Evolutionary conservation across 306 rosid species (phyloP).

Genomic region (Castanospermum australe): DNA sequence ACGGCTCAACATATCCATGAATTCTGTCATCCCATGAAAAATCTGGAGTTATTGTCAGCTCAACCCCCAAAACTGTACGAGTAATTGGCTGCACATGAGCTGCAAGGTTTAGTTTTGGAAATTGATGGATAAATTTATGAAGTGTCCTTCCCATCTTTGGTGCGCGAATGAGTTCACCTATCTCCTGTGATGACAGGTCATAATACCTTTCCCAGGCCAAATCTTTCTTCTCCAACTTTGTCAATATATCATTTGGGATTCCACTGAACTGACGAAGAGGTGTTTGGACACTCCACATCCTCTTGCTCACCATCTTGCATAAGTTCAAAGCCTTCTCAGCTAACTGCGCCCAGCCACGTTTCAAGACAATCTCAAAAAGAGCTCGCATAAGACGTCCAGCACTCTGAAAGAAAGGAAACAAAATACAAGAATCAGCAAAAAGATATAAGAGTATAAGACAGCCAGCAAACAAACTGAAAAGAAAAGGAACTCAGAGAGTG

Average conservation of each 20-base stretch:
- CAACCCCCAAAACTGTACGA: constrained; percentile 86
- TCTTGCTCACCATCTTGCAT: constrained; percentile 87
- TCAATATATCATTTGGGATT: constrained; percentile 63
- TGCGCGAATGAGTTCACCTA: constrained; percentile 82
- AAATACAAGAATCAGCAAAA: constrained; percentile 18
- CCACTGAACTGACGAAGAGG: constrained; percentile 91
- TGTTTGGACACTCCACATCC: constrained; percentile 97
- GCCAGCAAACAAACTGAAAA: background rate
- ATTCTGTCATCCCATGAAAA: constrained; percentile 94
- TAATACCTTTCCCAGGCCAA: constrained; percentile 96
- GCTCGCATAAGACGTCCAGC: constrained; percentile 98
- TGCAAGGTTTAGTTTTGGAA: constrained; percentile 88
- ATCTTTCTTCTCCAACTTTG: constrained; percentile 89
- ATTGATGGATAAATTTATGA: constrained; percentile 82
- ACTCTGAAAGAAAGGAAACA: constrained; percentile 54
- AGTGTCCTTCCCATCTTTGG: constrained; percentile 90
- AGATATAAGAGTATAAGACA: background rate
- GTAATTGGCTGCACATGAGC: constrained; percentile 98
- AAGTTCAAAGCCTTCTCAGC: constrained; percentile 91
- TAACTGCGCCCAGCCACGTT: constrained; percentile 95
- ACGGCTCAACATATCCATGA: constrained; percentile 94
- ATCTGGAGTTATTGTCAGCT: constrained; percentile 88
- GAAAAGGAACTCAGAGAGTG: too few species aligned
- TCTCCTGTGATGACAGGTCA: constrained; percentile 91
- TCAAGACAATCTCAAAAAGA: constrained; percentile 88